Base-by-base conservation (phyloP, 768 basidiomycete species). In the Naganishia kalamii region DNA sequence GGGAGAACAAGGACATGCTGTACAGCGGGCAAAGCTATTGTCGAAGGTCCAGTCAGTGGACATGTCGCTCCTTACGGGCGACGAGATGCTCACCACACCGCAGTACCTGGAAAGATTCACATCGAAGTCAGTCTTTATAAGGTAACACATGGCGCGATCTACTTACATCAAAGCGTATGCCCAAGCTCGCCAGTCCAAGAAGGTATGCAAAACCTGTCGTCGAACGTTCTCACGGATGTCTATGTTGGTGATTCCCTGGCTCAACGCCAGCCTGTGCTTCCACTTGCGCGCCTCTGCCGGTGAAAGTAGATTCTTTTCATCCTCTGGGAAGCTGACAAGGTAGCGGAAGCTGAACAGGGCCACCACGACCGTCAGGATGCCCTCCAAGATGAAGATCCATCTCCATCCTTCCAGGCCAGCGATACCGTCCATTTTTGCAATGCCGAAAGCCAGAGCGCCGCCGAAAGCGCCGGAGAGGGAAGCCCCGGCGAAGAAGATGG, bases 321-420 rank as follows among this genome's bases (percentile, higher is more conserved):
- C 60, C 6, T 57, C 62, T 5, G 67, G 62, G 33, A 69, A 69
- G 7, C 70, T 63, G 65, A 72, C 54, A 27, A 72, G 37, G 37
- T 40, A 40, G 37, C 37, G 37, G 37, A 8, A 40, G 17, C 37
- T 40, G 46, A 69, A 23, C 27, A 67, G 30, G 5, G 68, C 70
- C 54, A 72, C 61, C 25, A 68, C 3, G 48, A 68, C 66, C n/a
- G 71, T 70, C 40, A 68, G 2, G 57, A 69, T 63, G 43, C 71
- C 71, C 32, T 72, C 71, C 29, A 72, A 68, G 59, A 72, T 70
- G 17, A 72, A 48, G 40, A 72, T 70, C 71, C 71, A 72, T 52
- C 70, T 41, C 71, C 71, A 72, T 21, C 71, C 71, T 44, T 44
- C 60, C 25, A 64, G 23, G 17, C 46, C 46, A 19, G 10, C 49